A percentile compares a stretch with the other conserved stretches of the same genome.
Evolutionary conservation across 2,329 filamentous ascomycete species (phyloP).

Genomic region (Paraconiothyrium brasiliense): DNA sequence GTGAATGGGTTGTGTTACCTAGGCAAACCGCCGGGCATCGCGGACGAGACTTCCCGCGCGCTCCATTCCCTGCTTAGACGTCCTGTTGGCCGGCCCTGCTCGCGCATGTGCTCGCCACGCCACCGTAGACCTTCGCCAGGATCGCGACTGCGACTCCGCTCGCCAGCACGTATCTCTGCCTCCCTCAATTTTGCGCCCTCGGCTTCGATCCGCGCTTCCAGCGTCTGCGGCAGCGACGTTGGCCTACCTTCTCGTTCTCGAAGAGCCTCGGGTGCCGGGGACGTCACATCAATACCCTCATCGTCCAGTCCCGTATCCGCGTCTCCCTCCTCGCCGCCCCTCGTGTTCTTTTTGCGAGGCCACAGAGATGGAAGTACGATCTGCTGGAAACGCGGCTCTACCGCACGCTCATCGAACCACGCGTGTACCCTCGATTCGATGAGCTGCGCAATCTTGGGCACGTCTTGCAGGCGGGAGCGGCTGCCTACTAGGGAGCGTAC

Average conservation of each 20-base stretch:
- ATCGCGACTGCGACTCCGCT: constrained; percentile 29
- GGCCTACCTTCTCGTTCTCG: constrained; percentile 12
- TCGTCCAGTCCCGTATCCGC: constrained; percentile 22
- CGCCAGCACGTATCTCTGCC: constrained; percentile 47
- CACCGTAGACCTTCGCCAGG: constrained; percentile 37
- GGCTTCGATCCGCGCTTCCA: constrained; percentile 47
- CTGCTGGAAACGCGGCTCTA: constrained; percentile 87
- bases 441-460: constrained; percentile 87
- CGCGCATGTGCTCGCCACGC: constrained; percentile 30
- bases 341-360: constrained; percentile 84
- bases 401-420: constrained; percentile 88
- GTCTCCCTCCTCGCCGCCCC: constrained; percentile 66
- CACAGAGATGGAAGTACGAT: constrained; percentile 84
- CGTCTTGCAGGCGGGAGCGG: constrained; percentile 81
- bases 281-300: constrained; percentile 23
- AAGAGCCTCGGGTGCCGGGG: not conserved
- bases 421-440: constrained; percentile 81
- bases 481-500: constrained; percentile 82
- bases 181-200: constrained; percentile 50
- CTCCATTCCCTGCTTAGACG: constrained; percentile 33
- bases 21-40: constrained; percentile 46
- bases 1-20: constrained; percentile 11
- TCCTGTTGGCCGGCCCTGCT: constrained; percentile 23
- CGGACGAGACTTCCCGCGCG: constrained; percentile 26
- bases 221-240: constrained; percentile 17